phyloP scores from a whole-genome alignment of 352 stramenopile genomes.

The Phytophthora syringae region DNA sequence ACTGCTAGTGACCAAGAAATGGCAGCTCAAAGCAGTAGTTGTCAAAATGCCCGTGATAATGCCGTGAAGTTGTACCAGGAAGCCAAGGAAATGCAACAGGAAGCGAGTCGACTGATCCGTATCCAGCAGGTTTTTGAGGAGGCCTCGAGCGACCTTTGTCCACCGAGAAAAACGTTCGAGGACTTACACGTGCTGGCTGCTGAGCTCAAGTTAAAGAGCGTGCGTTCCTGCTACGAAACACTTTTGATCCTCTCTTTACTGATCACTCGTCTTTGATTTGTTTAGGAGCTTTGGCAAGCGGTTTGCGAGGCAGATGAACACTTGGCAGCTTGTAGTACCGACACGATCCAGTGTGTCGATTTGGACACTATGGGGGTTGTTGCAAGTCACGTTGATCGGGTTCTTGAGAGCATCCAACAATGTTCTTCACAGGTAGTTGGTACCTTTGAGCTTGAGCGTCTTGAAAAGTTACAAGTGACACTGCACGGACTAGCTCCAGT shows the following conservation, averaged over 20 bases:
- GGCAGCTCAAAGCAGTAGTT: conserved; percentile 38
- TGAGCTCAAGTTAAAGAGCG: conserved; percentile 60
- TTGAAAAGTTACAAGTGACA: conserved; percentile 47
- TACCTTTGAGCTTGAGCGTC: conserved; percentile 39
- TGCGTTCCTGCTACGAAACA: conserved; percentile 18
- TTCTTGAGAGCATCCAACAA: conserved; percentile 31
- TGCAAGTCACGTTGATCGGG: conserved; percentile 25
- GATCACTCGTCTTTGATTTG: not conserved
- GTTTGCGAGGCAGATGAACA: conserved; percentile 59
- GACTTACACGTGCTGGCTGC: conserved; percentile 41
- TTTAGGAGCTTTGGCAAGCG: conserved; percentile 62
- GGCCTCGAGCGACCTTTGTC: conserved; percentile 35
- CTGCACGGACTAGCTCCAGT: conserved; percentile 57
- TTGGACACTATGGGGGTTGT: conserved; percentile 41
- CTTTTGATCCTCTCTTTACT: not conserved
- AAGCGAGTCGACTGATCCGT: conserved; percentile 38
- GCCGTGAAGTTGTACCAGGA: conserved; percentile 36
- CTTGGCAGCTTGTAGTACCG: conserved; percentile 36
- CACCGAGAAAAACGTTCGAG: conserved; percentile 41
- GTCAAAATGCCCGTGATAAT: conserved; percentile 37
- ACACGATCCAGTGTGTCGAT: conserved; percentile 55
- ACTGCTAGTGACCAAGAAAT: conserved; percentile 40
- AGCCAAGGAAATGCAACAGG: conserved; percentile 30
- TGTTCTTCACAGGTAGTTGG: conserved; percentile 6
- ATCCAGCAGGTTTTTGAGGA: conserved; percentile 54